These are phyloP conservation scores for Cenchrus purpureus DNA, from an alignment of 176 grass and related monocot species.

Conservation along the genomic window DNA sequence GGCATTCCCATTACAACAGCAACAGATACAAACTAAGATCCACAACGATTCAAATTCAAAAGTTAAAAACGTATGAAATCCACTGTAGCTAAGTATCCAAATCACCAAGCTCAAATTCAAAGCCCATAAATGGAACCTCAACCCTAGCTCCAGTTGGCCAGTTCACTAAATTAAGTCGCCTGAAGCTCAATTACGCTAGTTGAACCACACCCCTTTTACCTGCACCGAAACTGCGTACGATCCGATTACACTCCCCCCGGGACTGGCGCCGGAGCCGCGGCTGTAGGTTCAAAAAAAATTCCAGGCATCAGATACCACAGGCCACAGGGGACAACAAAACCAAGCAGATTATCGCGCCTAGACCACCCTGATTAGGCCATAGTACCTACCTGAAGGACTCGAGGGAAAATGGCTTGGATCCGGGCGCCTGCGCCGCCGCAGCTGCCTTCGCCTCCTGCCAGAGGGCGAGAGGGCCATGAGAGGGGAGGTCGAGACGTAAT, in stretches of 20 bases:
- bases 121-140: conserved; percentile 1
- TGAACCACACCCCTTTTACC: conserved; percentile 40
- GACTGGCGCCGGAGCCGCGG: conserved; percentile 59
- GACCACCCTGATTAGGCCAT: neutral
- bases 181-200: neutral
- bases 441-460: conserved; percentile 73
- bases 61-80: neutral
- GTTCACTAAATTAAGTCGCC: neutral
- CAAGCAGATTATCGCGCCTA: neutral
- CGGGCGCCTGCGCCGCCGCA: conserved; percentile 44
- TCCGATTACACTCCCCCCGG: conserved; percentile 81
- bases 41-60: neutral
- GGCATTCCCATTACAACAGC: neutral
- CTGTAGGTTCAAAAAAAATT: conserved; percentile 47
- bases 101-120: conserved; percentile 19
- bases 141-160: conserved; percentile 29
- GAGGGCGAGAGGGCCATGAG: neutral
- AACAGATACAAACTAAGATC: neutral
- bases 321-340: neutral
- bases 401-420: conserved; percentile 68
- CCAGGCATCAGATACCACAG: conserved; percentile 37
- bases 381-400: conserved; percentile 60
- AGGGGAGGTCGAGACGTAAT: conserved; percentile 17
- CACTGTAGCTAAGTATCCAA: neutral
- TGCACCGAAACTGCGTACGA: conserved; percentile 90